Base-by-base conservation (phyloP, 2,329 filamentous ascomycete species). In the Chrysosporium keratinophilum region DNA sequence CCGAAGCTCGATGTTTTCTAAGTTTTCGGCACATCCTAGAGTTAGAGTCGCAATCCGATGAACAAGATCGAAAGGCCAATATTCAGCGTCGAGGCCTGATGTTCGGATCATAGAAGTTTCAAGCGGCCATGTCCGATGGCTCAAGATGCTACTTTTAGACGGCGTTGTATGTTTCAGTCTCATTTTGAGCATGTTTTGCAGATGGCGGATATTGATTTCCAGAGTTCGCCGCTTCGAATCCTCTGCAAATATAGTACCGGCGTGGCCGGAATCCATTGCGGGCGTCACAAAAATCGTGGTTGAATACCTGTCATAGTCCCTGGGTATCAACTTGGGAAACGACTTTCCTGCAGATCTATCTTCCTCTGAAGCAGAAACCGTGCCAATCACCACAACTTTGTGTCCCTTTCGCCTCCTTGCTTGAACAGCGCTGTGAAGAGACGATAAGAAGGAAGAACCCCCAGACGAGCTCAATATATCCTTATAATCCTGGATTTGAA, bases 401-500 rank as follows among this genome's bases (percentile, higher is more conserved):
- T 83, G 78, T 3, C 89, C 89, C 39, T 80, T 76, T 52, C 78
- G 76, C 75, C 90, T 85, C 55, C 84, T 78, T 56, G 80, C 78
- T 61, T 90, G 84, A 23, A 95, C 80, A 5, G 85, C 75, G 46
- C 80, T 78, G 51, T 87, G 82, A 11, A 98, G 71, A 55, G 84
- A 81, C 40, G 76, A 73, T 6, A 96, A 71, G 33, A 97, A 78
- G 19, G 79, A 76, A 1, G 79, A 76, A 10, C 88, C 88, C 55
- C 88, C 82, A 5, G 78, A 67, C 0, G 85, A 83, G 63, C 79
- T 78, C 61, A 78, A 81, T 7, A 98, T 75, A 58, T 94, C 87
- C 51, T 86, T 82, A 63, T 88, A 86, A 65, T 97, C 88, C 64
- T 86, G 81, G 11, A 95, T 72, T 61, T 88, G 88, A 39, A 94